Evolutionary conservation across 169 alveolate species (phyloP).

Genomic region (Eimeria praecox): DNA sequence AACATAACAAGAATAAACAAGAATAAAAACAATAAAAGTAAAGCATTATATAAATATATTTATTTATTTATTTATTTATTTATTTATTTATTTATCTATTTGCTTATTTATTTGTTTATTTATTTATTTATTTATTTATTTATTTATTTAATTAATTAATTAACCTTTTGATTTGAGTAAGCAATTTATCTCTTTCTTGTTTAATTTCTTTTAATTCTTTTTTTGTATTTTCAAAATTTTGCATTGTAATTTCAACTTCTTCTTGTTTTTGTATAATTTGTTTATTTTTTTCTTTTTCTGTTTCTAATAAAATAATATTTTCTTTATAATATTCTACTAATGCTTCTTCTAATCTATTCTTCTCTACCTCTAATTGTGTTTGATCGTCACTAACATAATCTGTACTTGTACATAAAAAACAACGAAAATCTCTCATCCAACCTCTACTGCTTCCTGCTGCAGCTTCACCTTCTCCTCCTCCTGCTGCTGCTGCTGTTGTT

Average conservation of each 20-base stretch:
- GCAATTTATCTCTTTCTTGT: background rate
- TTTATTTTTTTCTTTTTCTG: background rate
- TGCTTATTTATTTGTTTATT: no score
- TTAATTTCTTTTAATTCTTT: background rate
- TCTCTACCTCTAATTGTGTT: conserved; percentile 29
- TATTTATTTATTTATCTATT: no score
- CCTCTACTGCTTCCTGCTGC: conserved; percentile 22
- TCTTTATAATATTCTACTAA: conserved; percentile 29
- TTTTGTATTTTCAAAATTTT: background rate
- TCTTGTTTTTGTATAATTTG: background rate
- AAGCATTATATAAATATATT: no score
- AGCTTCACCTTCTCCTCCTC: background rate
- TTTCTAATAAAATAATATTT: background rate
- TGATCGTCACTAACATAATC: conserved; percentile 68
- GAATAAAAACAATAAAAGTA: no score
- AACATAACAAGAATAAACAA: no score
- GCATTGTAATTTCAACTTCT: background rate
- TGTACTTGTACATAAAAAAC: conserved; percentile 73
- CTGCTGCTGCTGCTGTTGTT: background rate
- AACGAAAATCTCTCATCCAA: conserved; percentile 45
- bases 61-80: no score
- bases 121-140: no score
- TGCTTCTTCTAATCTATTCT: conserved; percentile 60
- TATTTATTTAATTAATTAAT: no score
- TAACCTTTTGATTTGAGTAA: background rate